A percentile compares a stretch with the other conserved stretches of the same genome.
These are phyloP conservation scores for Warburgia ugandensis DNA, from an alignment of 164 flowering plant species.

Conservation along the genomic window DNA sequence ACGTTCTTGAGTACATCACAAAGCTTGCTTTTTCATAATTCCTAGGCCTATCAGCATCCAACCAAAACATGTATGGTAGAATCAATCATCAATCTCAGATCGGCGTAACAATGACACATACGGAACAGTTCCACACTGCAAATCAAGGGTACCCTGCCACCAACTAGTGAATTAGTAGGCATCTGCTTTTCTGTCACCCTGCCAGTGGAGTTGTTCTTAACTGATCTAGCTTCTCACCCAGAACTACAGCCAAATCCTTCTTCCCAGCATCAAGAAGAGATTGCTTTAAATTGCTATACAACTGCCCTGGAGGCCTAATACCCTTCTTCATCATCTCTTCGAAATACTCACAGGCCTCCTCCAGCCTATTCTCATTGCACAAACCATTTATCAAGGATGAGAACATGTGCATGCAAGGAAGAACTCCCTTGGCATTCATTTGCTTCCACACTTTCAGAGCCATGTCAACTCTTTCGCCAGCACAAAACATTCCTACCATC, in stretches of 20 bases:
- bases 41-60: too few species aligned
- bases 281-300: constrained; percentile 60
- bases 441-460: constrained; percentile 57
- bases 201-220: constrained; percentile 39
- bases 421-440: constrained; percentile 66
- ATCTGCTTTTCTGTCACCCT: constrained; percentile 14
- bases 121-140: too few species aligned
- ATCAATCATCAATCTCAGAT: too few species aligned
- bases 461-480: constrained; percentile 41
- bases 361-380: constrained; percentile 53
- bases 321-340: constrained; percentile 80
- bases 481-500: constrained; percentile 71
- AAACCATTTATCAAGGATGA: constrained; percentile 48
- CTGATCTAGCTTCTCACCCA: constrained; percentile 48
- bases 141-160: too few species aligned
- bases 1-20: background rate
- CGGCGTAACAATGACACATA: too few species aligned
- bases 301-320: constrained; percentile 57
- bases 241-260: constrained; percentile 35
- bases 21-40: too few species aligned
- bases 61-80: too few species aligned
- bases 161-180: background rate
- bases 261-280: constrained; percentile 62
- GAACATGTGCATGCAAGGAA: constrained; percentile 85
- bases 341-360: constrained; percentile 65